phyloP scores from a whole-genome alignment of 1,139 yeast genomes.

The Cylindricascospora bacillispora region DNA sequence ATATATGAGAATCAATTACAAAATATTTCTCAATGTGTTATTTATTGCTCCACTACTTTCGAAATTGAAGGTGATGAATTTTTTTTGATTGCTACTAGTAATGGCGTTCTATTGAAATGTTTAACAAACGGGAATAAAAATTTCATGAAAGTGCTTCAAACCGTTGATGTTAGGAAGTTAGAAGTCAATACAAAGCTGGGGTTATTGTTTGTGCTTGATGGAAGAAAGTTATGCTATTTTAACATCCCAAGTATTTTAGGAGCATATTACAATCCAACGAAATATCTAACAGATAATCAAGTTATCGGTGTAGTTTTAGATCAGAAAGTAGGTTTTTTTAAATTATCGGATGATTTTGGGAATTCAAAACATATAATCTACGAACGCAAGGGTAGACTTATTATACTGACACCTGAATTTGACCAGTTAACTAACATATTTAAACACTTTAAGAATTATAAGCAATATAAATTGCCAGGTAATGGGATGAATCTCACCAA shows the following conservation, averaged over 20 bases:
- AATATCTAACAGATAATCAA: conserved; percentile 19
- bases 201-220: conserved; percentile 46
- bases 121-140: conserved; percentile 29
- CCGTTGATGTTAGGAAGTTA: conserved; percentile 46
- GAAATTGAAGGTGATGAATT: conserved; percentile 24
- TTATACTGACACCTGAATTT: conserved; percentile 27
- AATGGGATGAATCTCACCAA: conserved; percentile 33
- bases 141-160: conserved; percentile 40
- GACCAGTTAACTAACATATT: conserved; percentile 43
- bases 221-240: conserved; percentile 47
- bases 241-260: conserved; percentile 35
- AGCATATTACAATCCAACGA: conserved; percentile 20
- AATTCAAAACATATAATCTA: conserved; percentile 43
- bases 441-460: conserved; percentile 43
- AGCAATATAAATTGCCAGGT: conserved; percentile 25
- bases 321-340: conserved; percentile 40
- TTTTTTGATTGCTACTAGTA: conserved; percentile 23
- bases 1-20: neutral
- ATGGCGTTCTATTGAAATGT: conserved; percentile 25
- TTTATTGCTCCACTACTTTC: conserved; percentile 38
- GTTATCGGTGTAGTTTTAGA: conserved; percentile 25
- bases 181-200: conserved; percentile 47
- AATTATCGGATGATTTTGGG: conserved; percentile 46
- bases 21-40: conserved; percentile 20
- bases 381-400: conserved; percentile 34